These are phyloP conservation scores for Microdochium trichocladiopsis DNA, from an alignment of 2,329 filamentous ascomycete species.

Conservation along the genomic window DNA sequence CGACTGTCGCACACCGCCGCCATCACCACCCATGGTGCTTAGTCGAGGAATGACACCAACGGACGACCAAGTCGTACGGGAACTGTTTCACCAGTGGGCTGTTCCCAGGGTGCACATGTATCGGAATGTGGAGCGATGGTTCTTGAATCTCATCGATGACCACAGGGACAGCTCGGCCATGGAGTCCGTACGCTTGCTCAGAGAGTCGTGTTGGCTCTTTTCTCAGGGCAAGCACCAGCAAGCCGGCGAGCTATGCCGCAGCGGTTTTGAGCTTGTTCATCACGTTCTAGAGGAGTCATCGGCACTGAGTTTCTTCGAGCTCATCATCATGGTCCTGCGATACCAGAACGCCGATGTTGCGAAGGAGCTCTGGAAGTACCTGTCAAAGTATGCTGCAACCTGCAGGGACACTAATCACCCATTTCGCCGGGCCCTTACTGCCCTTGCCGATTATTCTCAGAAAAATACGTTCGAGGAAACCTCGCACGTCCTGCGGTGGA, in stretches of 20 bases:
- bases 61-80: constrained; percentile 15
- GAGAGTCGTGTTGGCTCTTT: constrained; percentile 17
- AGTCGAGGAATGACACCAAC: constrained; percentile 10
- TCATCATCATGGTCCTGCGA: constrained; percentile 11
- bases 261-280: constrained; percentile 13
- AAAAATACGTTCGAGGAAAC: constrained; percentile 12
- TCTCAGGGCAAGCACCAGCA: constrained; percentile 12
- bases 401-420: constrained; percentile 11
- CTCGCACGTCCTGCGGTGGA: constrained; percentile 13
- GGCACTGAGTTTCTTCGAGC: constrained; percentile 13
- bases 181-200: constrained; percentile 13
- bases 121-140: constrained; percentile 6
- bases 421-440: constrained; percentile 10
- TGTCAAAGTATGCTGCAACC: constrained; percentile 11
- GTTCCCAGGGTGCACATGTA: constrained; percentile 8
- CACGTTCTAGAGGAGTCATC: constrained; percentile 14
- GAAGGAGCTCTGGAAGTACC: constrained; percentile 14
- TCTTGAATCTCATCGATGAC: constrained; percentile 12
- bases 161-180: constrained; percentile 16
- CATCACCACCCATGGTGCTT: constrained; percentile 7
- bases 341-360: constrained; percentile 14
- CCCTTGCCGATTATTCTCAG: constrained; percentile 12
- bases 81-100: constrained; percentile 16
- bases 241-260: constrained; percentile 13
- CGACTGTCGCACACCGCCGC: constrained; percentile 15